These are phyloP conservation scores for Boletus rubescentipes DNA, from an alignment of 768 basidiomycete species.

Conservation along the genomic window DNA sequence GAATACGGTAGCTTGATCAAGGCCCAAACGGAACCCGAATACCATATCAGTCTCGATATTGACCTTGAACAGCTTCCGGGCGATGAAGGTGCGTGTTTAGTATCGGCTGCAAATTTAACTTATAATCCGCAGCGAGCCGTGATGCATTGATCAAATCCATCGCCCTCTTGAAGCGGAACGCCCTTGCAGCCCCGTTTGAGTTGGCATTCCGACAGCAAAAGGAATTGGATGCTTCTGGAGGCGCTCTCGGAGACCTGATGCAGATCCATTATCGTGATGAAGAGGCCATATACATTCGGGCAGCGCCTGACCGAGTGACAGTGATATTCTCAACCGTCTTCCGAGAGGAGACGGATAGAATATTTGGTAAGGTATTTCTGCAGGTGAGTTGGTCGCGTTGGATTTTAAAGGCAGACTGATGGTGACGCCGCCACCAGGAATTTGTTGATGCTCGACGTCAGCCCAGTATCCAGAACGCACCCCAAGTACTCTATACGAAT, in stretches of 20 bases:
- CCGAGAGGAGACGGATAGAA: slow-evolving; percentile 94
- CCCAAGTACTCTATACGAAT: slow-evolving; percentile 93
- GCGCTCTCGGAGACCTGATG: slow-evolving; percentile 81
- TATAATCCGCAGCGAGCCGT: slow-evolving; percentile 59
- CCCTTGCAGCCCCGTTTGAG: slow-evolving; percentile 93
- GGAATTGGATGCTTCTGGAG: slow-evolving; percentile 70
- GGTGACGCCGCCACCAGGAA: slow-evolving; percentile 55
- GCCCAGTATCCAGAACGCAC: slow-evolving; percentile 92
- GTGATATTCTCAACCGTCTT: slow-evolving; percentile 98
- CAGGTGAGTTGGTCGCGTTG: slow-evolving; percentile 56
- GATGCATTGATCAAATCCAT: slow-evolving; percentile 78
- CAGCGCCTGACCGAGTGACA: slow-evolving; percentile 92
- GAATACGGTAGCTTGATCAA: slow-evolving; percentile 80
- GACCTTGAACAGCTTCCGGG: slow-evolving; percentile 84
- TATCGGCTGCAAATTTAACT: slow-evolving; percentile 1
- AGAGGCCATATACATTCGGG: slow-evolving; percentile 95
- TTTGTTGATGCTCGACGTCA: slow-evolving; percentile 97
- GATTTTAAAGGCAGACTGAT: background rate
- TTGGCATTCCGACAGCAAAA: slow-evolving; percentile 82
- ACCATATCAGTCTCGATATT: slow-evolving; percentile 83
- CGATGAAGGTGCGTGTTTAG: slow-evolving; percentile 61
- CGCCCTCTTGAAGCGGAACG: slow-evolving; percentile 87
- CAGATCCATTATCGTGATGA: slow-evolving; percentile 93
- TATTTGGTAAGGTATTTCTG: slow-evolving; percentile 97
- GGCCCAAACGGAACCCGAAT: slow-evolving; percentile 76